A percentile compares a stretch with the other conserved stretches of the same genome.
These are phyloP conservation scores for Termitomyces sp. DNA, from an alignment of 768 basidiomycete genomes.

Conservation along the genomic window DNA sequence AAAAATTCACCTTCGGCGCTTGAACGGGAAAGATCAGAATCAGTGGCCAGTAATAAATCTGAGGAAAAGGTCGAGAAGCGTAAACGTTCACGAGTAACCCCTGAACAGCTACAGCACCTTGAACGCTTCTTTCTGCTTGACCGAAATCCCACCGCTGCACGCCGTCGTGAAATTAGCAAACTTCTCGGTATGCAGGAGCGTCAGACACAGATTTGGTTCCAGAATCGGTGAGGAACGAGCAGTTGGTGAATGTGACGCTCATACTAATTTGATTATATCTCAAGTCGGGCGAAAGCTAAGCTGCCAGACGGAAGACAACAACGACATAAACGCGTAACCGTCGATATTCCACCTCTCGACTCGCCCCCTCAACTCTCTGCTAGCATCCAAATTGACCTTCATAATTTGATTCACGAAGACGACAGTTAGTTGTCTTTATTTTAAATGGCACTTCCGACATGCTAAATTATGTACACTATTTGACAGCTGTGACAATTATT, in stretches of 20 bases:
- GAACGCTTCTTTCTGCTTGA: constrained; percentile 69
- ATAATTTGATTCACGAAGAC: constrained; percentile 69
- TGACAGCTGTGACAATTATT: constrained; percentile 67
- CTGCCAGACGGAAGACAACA: constrained; percentile 56
- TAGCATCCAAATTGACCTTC: constrained; percentile 57
- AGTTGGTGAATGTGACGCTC: not conserved
- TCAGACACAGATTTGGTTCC: constrained; percentile 90
- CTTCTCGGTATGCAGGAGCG: constrained; percentile 80
- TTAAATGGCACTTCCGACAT: not conserved
- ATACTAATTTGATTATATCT: constrained; percentile 6
- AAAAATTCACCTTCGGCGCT: constrained; percentile 32
- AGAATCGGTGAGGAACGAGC: constrained; percentile 58
- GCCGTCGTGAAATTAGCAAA: constrained; percentile 71
- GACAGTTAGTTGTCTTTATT: constrained; percentile 51
- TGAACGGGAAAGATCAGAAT: constrained; percentile 30
- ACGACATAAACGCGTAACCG: constrained; percentile 31
- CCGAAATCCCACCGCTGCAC: constrained; percentile 67
- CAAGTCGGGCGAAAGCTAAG: constrained; percentile 81
- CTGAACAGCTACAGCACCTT: constrained; percentile 74
- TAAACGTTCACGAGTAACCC: constrained; percentile 76
- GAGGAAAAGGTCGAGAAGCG: constrained; percentile 66
- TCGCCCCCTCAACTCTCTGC: constrained; percentile 49
- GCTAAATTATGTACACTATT: constrained; percentile 3
- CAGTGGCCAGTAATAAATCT: constrained; percentile 24
- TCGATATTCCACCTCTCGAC: constrained; percentile 38